Evolutionary conservation across 78 protist genomes (phyloP), one percentile per base, ranked within the genome.

Genomic region (Tieghemostelium lacteum): DNA sequence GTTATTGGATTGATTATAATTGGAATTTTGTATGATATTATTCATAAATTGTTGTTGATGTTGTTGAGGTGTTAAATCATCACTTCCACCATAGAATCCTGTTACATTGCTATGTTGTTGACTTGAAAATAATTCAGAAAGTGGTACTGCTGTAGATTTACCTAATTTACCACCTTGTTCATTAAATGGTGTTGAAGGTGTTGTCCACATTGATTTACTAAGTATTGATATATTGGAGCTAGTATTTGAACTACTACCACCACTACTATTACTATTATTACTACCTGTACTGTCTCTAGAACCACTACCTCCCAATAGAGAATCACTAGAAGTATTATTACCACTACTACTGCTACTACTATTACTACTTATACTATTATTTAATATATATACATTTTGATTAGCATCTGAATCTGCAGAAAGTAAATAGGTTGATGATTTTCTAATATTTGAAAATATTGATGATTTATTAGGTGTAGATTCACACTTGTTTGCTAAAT

Each of bases 401-500:
- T n/a, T n/a, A n/a, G n/a, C n/a, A n/a, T n/a, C n/a, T 45, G 52
- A 45, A 14, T 14, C 10, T 45, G 52, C 6, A 45, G 6, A 45
- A 10, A 10, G 52, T 45, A 10, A 45, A 45, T 45, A 45, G 52
- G 6, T 45, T 45, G 52, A 45, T 45, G 52, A 45, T 45, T 6
- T 6, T 10, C 52, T 45, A 10, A 10, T 45, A 45, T 45, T 45
- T 45, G 52, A 45, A 45, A 10, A 6, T 10, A 45, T 45, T 45
- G 52, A 45, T 45, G 52, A 45, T 45, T 6, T 45, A 14, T 14
- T 6, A 14, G 52, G 52, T 45, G 52, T 14, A 42, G 91, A 60
- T 60, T 83, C 91, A 36, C 91, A 83, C 37, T 69, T 83, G 1
- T 34, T 12, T 0, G 73, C 40, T 42, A 83, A n/a, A 60, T 60